Percentiles rank a stretch among this genome's conserved stretches.
Conservation (phyloP, 1,284 basidiomycete species). For the Papiliotrema fonsecae region DNA sequence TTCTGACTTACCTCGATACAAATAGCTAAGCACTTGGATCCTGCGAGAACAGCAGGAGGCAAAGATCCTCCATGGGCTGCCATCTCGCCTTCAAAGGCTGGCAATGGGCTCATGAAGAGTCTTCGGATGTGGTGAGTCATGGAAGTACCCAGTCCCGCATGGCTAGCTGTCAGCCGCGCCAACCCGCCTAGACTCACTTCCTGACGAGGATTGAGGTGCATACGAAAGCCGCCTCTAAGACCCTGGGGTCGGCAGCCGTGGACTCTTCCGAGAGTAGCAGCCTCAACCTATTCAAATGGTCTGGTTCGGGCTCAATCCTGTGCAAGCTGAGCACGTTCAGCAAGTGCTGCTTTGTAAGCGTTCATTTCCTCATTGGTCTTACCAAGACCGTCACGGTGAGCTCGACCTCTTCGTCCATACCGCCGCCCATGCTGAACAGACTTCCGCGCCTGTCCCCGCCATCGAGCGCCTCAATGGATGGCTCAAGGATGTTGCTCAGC, state of each 20-base stretch:
- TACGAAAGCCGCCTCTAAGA: constrained; percentile 41
- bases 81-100: constrained; percentile 82
- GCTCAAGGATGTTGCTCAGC: constrained; percentile 39
- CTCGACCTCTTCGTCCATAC: constrained; percentile 39
- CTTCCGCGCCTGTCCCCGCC: constrained; percentile 12
- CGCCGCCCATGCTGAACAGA: constrained; percentile 24
- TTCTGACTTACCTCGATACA: constrained; percentile 67
- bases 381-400: constrained; percentile 38
- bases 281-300: constrained; percentile 66
- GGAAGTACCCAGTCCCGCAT: constrained; percentile 68
- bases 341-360: constrained; percentile 62
- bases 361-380: constrained; percentile 5
- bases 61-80: constrained; percentile 41
- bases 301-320: constrained; percentile 62
- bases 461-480: constrained; percentile 3
- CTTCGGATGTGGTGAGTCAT: constrained; percentile 78
- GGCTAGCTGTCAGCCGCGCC: constrained; percentile 51
- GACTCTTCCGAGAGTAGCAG: constrained; percentile 75
- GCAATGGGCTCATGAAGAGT: constrained; percentile 81
- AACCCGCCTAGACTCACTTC: constrained; percentile 51
- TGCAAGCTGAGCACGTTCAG: constrained; percentile 78
- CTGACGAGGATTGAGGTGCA: constrained; percentile 56
- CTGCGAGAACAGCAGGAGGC: constrained; percentile 68
- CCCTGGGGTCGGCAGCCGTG: constrained; percentile 64
- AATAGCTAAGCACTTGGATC: constrained; percentile 81